Base-by-base conservation (phyloP, 345 rosid species). In the Toxicodendron radicans region DNA sequence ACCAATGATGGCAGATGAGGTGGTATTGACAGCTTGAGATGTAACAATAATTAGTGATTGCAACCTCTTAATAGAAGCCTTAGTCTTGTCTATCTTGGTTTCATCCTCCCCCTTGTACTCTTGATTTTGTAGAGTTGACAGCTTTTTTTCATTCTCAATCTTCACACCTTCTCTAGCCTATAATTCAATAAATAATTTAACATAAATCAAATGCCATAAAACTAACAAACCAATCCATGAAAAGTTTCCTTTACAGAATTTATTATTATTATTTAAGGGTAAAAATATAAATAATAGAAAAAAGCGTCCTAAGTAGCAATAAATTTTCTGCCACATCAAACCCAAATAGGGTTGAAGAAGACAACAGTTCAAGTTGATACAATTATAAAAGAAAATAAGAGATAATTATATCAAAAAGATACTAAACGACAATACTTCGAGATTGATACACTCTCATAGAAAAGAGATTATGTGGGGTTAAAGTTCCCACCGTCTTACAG, bases 91-190 rank as follows among this genome's bases (percentile, higher is more conserved):
- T 38, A 93, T 71, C 87, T 95, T 95, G 16, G 82, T 61, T 72
- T 88, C 97, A 79, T 88, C 92, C 21, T 87, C 95, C 21, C 98
- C 99, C 78, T 91, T 95, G 84, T 88, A 87, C 82, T 95, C 99
- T 76, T 91, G 98, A 73, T 92, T 91, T 83, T 95, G 99, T 73
- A 95, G 83, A 5, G 85, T 82, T 3, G 97, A 77, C 51, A 95
- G 84, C 89, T 95, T 95, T 79, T 83, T 95, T 69, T 88, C 90
- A 66, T 91, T 97, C 82, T 86, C 98, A 82, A 95, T 95, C 86
- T 89, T 95, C 23, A 80, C 91, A 61, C 92, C 95, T 87, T 95
- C 99, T 84, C 98, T 89, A 52, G 80, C 89, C 99, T 93, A 75
- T 64, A 78, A 72, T 17, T 43, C 38, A 72, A 79, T 54, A 73